Evolutionary conservation across 2,329 filamentous ascomycete genomes (phyloP).

Genomic region (Sclerotinia sclerotiorum): DNA sequence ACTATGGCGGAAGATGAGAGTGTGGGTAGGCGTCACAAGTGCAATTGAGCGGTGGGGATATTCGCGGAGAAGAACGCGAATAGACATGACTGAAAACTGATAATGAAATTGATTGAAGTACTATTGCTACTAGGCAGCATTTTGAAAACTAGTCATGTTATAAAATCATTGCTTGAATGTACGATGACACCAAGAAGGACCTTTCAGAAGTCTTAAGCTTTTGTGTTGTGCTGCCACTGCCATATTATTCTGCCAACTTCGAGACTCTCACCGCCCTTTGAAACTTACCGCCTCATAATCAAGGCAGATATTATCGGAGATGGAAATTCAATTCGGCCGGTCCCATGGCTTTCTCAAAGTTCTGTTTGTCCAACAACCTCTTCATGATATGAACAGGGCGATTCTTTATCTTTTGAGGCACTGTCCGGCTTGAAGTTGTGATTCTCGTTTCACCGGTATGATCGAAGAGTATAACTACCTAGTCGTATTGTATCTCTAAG

Average conservation of each 20-base stretch:
- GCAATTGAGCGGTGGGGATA: constrained; percentile 85
- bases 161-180: constrained; percentile 15
- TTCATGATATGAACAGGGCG: background rate
- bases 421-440: background rate
- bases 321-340: background rate
- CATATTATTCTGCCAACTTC: background rate
- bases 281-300: background rate
- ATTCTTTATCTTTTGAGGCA: no score
- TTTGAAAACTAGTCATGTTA: constrained; percentile 20
- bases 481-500: constrained; percentile 7
- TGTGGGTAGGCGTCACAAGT: constrained; percentile 75
- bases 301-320: background rate
- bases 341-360: background rate
- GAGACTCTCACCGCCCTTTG: background rate
- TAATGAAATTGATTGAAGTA: constrained; percentile 21
- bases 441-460: no score
- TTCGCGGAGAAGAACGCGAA: constrained; percentile 61
- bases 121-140: constrained; percentile 23
- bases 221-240: constrained; percentile 9
- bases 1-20: constrained; percentile 81
- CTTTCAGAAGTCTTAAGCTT: background rate
- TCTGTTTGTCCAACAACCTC: background rate
- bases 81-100: constrained; percentile 36
- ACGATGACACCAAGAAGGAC: constrained; percentile 13
- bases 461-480: no score